Evolutionary conservation across 805 yeast species (phyloP), one percentile per base, ranked within the genome.

Genomic region (Spathaspora girioi): DNA sequence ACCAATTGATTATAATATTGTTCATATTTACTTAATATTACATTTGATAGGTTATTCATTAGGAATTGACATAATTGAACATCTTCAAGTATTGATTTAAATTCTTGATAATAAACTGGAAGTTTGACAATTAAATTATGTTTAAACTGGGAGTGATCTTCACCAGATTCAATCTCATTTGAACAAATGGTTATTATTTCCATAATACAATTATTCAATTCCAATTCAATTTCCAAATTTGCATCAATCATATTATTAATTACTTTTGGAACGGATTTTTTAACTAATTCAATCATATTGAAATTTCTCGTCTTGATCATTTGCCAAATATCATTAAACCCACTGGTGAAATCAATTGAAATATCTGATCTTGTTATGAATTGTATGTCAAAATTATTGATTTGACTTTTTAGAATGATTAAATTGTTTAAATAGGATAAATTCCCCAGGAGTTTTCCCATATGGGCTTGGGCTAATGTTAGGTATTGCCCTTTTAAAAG

Each of bases 181-280:
- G 69, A 56, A 49, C 70, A 66, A 12, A 76, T 78, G 46, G 82
- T 80, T 2, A 92, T 85, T 57, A 88, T 83, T 18, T 77, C 81
- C 56, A 83, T 86, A 23, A 91, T 89, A 2, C 84, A 73, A 54
- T 81, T 83, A 56, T 92, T 79, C 56, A 92, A 74, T 56, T 87
- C 91, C 20, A 81, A 73, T 58, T 87, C 88, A 42, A 92, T 72
- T 64, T 92, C 97, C 44, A 67, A 67, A 51, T 76, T 74, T 49
- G 83, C 94, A 68, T 92, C 97, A 45, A 85, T 80, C 87, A 86
- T 86, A 63, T 89, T 86, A 59, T 83, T 85, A 12, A 88, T 86
- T 12, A 90, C 89, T 55, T 80, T 83, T 0, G 97, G 97, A 1
- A 86, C 87, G 0, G 89, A 77, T 23, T 84, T 89, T 55, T 80